Evolutionary conservation across 116 monocot genomes (phyloP), one percentile per base, ranked within the genome.

Genomic region (Iris pallida): DNA sequence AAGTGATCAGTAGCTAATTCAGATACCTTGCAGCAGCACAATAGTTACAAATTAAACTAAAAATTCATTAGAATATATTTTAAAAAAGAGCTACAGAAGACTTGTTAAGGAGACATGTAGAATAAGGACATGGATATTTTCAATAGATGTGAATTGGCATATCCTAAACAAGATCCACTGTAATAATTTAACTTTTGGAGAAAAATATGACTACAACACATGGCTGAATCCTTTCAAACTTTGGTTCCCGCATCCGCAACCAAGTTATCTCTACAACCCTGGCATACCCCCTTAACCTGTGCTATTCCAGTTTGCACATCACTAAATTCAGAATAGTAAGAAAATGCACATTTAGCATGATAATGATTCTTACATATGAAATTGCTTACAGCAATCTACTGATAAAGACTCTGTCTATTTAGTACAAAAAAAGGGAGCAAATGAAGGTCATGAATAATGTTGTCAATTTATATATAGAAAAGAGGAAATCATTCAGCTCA

Each of bases 281-380:
- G 30, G 30, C 30, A 30, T 30, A 3, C 30, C 30, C 30, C 30
- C 30, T 30, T 30, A 30, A 30, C 30, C 3, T 30, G 30, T 30
- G 30, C 30, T 30, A 30, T 30, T 30, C 30, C 30, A 30, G 30
- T 30, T 30, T 30, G 30, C 30, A 30, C 30, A 30, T 30, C 30
- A 30, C 30, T 30, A 30, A 30, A 30, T 30, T 30, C 62, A 44
- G 16, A 45, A 45, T 16, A 62, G n/a, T 6, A 62, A 16, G n/a
- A 42, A 6, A 7, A 60, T 30, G 41, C 6, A 8, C 14, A 41
- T 4, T 42, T 17, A 55, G 60, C 42, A 60, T 60, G n/a, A 15
- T 14, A 42, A 62, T 15, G 15, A 62, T 43, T 15, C 45, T 61
- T 44, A 16, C 62, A 62, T 42, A 62, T 44, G 45, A 62, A 58